Percentiles rank a stretch among this genome's conserved stretches.
phyloP scores from a whole-genome alignment of 306 rosid genomes.

The Glycine soja region DNA sequence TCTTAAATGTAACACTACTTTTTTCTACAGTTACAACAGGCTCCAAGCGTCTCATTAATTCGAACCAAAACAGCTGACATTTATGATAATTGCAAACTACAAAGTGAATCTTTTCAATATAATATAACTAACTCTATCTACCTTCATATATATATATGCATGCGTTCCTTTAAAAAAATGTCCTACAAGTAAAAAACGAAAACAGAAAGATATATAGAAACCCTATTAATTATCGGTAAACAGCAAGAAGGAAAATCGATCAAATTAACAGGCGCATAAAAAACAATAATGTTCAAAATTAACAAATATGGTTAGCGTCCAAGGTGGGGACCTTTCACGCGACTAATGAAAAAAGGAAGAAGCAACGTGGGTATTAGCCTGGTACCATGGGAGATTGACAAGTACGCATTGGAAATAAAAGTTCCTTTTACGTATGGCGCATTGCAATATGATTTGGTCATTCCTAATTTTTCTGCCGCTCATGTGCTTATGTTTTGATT shows the following conservation, averaged over 20 bases:
- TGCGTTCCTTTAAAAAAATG: too few species aligned
- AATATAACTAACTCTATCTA: too few species aligned
- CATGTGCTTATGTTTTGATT: conserved; percentile 48
- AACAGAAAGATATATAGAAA: too few species aligned
- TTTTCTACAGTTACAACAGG: not conserved
- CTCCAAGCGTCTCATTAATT: not conserved
- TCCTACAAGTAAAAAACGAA: too few species aligned
- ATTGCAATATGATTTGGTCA: conserved; percentile 41
- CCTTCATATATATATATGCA: not conserved
- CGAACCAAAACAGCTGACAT: conserved; percentile 6
- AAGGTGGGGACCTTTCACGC: conserved; percentile 51
- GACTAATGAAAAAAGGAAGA: conserved; percentile 38
- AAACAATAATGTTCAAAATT: conserved; percentile 30
- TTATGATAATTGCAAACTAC: not conserved
- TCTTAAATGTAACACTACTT: too few species aligned
- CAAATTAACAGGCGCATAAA: not conserved
- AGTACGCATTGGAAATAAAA: conserved; percentile 40
- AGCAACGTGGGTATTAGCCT: conserved; percentile 51
- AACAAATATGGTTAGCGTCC: conserved; percentile 31
- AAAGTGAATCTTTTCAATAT: too few species aligned
- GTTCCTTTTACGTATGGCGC: conserved; percentile 40
- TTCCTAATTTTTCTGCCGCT: conserved; percentile 45
- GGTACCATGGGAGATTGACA: conserved; percentile 50
- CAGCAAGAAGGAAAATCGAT: not conserved
- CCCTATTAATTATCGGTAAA: too few species aligned